phyloP scores from a whole-genome alignment of 106 monocot species.

The Phalaenopsis aphrodite region DNA sequence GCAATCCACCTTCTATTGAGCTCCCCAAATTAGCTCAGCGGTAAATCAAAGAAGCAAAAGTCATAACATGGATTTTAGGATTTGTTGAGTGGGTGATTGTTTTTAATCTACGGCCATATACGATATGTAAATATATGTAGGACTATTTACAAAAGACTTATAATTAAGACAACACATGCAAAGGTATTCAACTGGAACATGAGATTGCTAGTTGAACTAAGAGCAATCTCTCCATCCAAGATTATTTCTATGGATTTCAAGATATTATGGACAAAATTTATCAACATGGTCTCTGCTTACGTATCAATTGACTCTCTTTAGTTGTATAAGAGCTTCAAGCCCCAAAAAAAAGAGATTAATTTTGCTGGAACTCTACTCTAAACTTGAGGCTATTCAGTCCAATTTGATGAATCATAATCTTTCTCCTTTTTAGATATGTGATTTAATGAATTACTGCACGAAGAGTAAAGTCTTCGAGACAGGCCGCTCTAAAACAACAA shows the following conservation, averaged over 20 bases:
- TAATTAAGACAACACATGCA: not conserved
- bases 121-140: constrained; percentile 4
- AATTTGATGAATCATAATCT: constrained; percentile 4
- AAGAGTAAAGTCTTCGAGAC: not conserved
- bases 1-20: not conserved
- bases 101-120: not conserved
- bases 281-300: too few species aligned
- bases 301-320: not conserved
- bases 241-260: not conserved
- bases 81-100: constrained; percentile 6
- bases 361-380: not conserved
- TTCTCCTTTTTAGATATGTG: constrained; percentile 5
- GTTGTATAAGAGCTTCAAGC: too few species aligned
- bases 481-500: not conserved
- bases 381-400: constrained; percentile 2
- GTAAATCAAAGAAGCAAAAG: constrained; percentile 7
- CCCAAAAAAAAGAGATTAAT: not conserved
- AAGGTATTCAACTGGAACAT: constrained; percentile 6
- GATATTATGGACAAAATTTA: constrained; percentile 5
- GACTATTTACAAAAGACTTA: constrained; percentile 7
- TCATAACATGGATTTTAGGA: not conserved
- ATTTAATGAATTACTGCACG: not conserved
- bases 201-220: not conserved
- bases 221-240: not conserved
- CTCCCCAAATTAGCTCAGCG: not conserved